Percentiles rank a stretch among this genome's conserved stretches.
Evolutionary conservation across 2,329 filamentous ascomycete species (phyloP).

Genomic region (Akanthomyces lecanii): DNA sequence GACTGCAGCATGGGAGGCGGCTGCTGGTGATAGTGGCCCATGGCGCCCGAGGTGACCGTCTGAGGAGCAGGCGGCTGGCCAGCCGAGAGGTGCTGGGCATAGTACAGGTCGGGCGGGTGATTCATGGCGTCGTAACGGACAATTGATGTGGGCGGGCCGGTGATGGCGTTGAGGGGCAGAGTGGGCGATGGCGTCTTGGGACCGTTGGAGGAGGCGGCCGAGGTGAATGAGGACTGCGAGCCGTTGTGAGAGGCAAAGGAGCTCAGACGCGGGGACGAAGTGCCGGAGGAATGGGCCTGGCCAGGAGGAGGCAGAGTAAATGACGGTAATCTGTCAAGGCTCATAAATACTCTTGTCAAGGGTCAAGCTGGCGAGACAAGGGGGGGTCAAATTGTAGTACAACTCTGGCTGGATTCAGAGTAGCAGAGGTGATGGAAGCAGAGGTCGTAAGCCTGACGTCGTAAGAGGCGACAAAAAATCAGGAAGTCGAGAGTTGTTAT

Average conservation of each 20-base stretch:
- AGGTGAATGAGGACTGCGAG: slow-evolving; percentile 52
- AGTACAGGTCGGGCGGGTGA: slow-evolving; percentile 81
- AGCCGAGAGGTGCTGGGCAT: slow-evolving; percentile 73
- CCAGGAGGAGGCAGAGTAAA: slow-evolving; percentile 66
- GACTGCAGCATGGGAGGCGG: slow-evolving; percentile 74
- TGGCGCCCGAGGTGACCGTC: slow-evolving; percentile 67
- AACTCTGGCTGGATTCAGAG: slow-evolving; percentile 14
- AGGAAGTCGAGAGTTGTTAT: neutral
- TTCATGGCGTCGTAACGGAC: slow-evolving; percentile 63
- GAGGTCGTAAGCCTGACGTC: neutral
- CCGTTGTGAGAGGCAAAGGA: slow-evolving; percentile 62
- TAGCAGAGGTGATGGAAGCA: neutral
- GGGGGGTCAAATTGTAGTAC: neutral
- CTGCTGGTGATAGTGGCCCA: slow-evolving; percentile 75
- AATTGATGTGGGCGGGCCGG: slow-evolving; percentile 29
- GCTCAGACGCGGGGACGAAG: slow-evolving; percentile 70
- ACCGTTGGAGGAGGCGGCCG: slow-evolving; percentile 54
- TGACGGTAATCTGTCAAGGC: slow-evolving; percentile 64
- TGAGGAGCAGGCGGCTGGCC: slow-evolving; percentile 71
- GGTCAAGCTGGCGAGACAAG: neutral
- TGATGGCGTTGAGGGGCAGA: slow-evolving; percentile 46
- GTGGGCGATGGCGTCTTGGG: slow-evolving; percentile 76
- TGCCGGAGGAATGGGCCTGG: slow-evolving; percentile 66
- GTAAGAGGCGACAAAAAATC: neutral
- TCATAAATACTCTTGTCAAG: slow-evolving; percentile 47